phyloP scores from a whole-genome alignment of 768 basidiomycete genomes.

The Collybia sp. region DNA sequence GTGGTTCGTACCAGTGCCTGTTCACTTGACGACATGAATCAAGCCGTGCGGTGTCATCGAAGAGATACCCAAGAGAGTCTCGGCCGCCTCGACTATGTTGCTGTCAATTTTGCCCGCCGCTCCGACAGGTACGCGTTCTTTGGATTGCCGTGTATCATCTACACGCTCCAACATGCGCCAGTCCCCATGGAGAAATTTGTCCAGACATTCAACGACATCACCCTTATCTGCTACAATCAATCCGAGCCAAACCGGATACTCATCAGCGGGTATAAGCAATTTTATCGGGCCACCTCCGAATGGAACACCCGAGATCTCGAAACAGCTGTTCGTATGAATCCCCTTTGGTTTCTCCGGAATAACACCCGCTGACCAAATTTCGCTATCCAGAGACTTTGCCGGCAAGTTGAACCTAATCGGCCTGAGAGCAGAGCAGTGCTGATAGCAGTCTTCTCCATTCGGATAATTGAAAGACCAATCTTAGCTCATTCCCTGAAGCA shows the following conservation, averaged over 20 bases:
- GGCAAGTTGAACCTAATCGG: conserved; percentile 58
- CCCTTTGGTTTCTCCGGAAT: background rate
- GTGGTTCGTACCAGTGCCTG: conserved; percentile 26
- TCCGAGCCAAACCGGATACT: conserved; percentile 2
- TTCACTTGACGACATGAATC: background rate
- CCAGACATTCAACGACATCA: conserved; percentile 75
- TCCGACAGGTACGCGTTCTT: conserved; percentile 35
- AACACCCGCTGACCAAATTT: background rate
- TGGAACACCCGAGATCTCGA: conserved; percentile 63
- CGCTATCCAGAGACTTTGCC: conserved; percentile 49
- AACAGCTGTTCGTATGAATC: conserved; percentile 43
- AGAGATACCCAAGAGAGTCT: conserved; percentile 52
- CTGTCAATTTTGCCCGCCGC: conserved; percentile 70
- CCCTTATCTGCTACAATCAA: too few species aligned
- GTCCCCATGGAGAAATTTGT: conserved; percentile 77
- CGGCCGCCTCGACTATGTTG: conserved; percentile 72
- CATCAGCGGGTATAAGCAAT: conserved; percentile 21
- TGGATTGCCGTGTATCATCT: background rate
- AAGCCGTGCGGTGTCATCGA: conserved; percentile 55
- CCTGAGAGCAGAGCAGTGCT: conserved; percentile 76
- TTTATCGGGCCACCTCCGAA: conserved; percentile 71
- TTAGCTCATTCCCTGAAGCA: conserved; percentile 29
- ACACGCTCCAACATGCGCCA: conserved; percentile 6
- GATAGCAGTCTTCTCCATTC: conserved; percentile 45
- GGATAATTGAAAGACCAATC: background rate